Base-by-base conservation (phyloP, 2,329 filamentous ascomycete species). In the Paecilomyces sp. region DNA sequence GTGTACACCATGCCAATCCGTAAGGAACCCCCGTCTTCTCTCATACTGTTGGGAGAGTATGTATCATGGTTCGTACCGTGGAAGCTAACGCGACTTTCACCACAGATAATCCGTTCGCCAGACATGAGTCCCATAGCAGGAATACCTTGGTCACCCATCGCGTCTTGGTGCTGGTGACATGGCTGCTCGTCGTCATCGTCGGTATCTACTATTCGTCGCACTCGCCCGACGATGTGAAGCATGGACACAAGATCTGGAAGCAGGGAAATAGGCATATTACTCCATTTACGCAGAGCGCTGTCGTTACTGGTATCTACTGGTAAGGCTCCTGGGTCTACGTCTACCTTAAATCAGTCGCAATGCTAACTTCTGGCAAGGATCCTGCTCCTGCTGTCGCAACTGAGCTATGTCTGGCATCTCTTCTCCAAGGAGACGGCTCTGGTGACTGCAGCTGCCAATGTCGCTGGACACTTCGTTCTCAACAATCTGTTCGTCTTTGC, bases 401-500 rank as follows among this genome's bases (percentile, higher is more conserved):
- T 88, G 57, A 86, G 83, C 66, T 96, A 95, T 74, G 80, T 92
- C 61, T 84, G 81, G 67, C 86, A 91, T 68, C 85, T 96, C 65
- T 95, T 91, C 80, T 87, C 85, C 54, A 79, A 80, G 65, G 84
- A 88, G 65, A 71, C 80, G 54, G 83, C 84, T 30, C 80, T 84
- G 57, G 84, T 91, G 63, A 83, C 85, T 61, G 82, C 85, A 15
- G 90, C 91, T 24, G 88, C 88, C 65, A 87, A 89, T 65, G 88
- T 95, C 13, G 91, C 90, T 62, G 83, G 85, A 66, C 90, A 96
- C 79, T 96, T 93, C 75, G 91, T 95, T 72, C 72, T 89, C 67
- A 89, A 91, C 81, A 96, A 96, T 75, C 78, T 96, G 51, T 82
- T 96, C 61, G 85, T 91, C 74, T 89, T 92, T 65, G 85, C 84